Evolutionary conservation across 108 stramenopile species (phyloP).

Genomic region (Epipyxis sp.): DNA sequence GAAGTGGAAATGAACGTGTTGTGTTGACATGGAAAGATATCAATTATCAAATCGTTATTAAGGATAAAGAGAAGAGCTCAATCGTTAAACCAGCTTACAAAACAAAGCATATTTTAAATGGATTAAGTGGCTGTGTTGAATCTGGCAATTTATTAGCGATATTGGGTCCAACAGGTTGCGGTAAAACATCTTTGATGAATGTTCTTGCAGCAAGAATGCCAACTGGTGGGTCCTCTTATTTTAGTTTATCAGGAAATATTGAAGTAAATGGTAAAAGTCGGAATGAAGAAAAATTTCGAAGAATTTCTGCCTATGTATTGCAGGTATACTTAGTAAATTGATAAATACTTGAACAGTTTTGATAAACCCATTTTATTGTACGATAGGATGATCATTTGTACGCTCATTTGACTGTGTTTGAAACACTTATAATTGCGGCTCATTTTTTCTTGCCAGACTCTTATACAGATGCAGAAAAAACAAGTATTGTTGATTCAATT

Average conservation of each 20-base stretch:
- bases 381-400: conserved; percentile 33
- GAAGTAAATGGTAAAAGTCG: conserved; percentile 72
- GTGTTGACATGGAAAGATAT: not conserved
- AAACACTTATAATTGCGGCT: conserved; percentile 32
- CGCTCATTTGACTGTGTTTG: conserved; percentile 33
- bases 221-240: not conserved
- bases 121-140: not conserved
- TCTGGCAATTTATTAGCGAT: conserved; percentile 51
- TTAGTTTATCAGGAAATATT: conserved; percentile 60
- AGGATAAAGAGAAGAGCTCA: not conserved
- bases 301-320: conserved; percentile 75
- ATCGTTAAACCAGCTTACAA: not conserved
- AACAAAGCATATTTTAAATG: conserved; percentile 25
- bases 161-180: conserved; percentile 53
- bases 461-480: conserved; percentile 7
- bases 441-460: not conserved
- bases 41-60: not conserved
- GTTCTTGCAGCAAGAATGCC: conserved; percentile 30
- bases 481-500: not conserved
- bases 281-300: conserved; percentile 48
- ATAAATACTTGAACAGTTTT: conserved; percentile 2
- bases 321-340: conserved; percentile 49
- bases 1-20: not conserved
- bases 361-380: conserved; percentile 33
- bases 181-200: conserved; percentile 48